Percentiles rank a stretch among this genome's conserved stretches.
These are phyloP conservation scores for Pseudogymnoascus sp. DNA, from an alignment of 2,329 filamentous ascomycete genomes.

Conservation along the genomic window DNA sequence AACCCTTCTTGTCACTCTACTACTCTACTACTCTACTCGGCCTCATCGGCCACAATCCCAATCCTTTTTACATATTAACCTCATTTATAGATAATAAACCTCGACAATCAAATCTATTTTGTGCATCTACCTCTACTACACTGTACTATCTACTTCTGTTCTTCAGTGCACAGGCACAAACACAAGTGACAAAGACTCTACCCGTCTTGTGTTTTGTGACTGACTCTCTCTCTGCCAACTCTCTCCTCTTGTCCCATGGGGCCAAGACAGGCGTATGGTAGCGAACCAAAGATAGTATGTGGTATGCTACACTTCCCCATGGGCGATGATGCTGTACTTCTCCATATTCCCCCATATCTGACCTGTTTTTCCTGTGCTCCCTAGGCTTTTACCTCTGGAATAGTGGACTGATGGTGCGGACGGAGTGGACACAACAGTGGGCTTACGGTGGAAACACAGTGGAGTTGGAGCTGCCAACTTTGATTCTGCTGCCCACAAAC, in stretches of 20 bases:
- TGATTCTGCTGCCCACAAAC: not conserved
- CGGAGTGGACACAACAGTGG: not conserved
- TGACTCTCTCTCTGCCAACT: not conserved
- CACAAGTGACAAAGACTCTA: slow-evolving; percentile 1
- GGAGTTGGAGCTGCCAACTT: slow-evolving; percentile 5
- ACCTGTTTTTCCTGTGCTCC: not conserved
- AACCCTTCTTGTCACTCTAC: not conserved
- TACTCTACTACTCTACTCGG: not conserved
- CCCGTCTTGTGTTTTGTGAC: not conserved
- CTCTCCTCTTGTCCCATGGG: not conserved
- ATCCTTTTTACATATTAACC: not conserved
- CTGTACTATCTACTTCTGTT: not conserved
- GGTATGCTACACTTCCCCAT: not conserved
- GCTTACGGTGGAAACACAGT: not conserved
- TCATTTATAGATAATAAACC: not conserved
- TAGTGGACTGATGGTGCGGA: not conserved
- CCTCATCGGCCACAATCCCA: too few species aligned
- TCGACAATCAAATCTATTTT: not conserved
- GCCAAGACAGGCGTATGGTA: not conserved
- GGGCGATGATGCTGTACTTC: not conserved
- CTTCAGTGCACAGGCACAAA: not conserved
- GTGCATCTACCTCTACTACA: not conserved
- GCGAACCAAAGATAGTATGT: not conserved
- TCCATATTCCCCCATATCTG: not conserved
- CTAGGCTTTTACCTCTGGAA: not conserved